Conservation (phyloP, 2,329 filamentous ascomycete species). For the Penicillium sp. region DNA sequence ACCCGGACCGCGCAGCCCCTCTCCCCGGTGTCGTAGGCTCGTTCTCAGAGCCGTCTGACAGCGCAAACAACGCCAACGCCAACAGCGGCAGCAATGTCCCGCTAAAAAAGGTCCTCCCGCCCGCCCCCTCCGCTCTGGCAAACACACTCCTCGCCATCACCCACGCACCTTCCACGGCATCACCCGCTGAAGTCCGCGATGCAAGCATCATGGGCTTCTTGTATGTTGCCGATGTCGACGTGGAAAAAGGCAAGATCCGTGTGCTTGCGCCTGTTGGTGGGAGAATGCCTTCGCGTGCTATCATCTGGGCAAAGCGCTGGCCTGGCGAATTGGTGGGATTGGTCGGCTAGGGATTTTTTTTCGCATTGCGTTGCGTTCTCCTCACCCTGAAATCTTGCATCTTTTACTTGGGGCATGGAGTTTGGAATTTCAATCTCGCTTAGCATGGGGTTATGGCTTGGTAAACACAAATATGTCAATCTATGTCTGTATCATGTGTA, state of each 20-base stretch:
- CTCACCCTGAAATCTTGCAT: slow-evolving; percentile 1
- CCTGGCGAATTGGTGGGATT: slow-evolving; percentile 80
- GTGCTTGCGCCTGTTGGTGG: slow-evolving; percentile 82
- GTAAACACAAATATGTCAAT: neutral
- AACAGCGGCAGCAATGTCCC: slow-evolving; percentile 25
- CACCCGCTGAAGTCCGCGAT: slow-evolving; percentile 70
- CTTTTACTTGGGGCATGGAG: slow-evolving; percentile 1
- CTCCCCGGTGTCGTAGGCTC: slow-evolving; percentile 26
- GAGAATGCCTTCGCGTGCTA: slow-evolving; percentile 71
- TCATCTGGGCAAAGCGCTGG: slow-evolving; percentile 77
- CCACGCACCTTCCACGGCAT: slow-evolving; percentile 68
- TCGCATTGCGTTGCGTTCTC: neutral
- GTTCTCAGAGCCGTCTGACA: slow-evolving; percentile 13
- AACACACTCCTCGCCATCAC: slow-evolving; percentile 85
- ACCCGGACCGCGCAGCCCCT: slow-evolving; percentile 17
- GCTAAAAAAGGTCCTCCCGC: slow-evolving; percentile 64
- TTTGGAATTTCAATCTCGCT: neutral
- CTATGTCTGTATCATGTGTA: neutral
- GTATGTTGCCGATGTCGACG: slow-evolving; percentile 89
- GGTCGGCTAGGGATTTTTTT: slow-evolving; percentile 51
- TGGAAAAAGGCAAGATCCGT: slow-evolving; percentile 74
- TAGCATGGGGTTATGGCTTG: slow-evolving; percentile 6
- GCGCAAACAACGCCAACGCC: slow-evolving; percentile 23
- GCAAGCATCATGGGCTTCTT: slow-evolving; percentile 88
- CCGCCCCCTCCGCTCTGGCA: slow-evolving; percentile 60